Conservation (phyloP, 2,329 filamentous ascomycete genomes). For the Curvularia hawaiiensis region DNA sequence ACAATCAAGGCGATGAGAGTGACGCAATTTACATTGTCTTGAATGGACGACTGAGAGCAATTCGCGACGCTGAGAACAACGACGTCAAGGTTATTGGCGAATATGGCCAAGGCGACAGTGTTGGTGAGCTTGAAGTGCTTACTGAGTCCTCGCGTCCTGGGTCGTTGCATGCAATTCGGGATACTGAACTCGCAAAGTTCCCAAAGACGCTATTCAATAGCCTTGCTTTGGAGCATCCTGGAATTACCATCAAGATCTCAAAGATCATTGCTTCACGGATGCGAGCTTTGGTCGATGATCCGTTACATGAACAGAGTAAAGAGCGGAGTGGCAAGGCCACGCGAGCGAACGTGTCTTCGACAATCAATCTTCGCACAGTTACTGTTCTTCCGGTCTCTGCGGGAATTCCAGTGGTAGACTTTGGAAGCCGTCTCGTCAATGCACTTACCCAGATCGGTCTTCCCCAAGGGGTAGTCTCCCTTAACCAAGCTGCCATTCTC, state of each 20-base stretch:
- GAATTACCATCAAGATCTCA: conserved; percentile 98
- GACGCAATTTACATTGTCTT: conserved; percentile 98
- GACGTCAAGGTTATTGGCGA: conserved; percentile 87
- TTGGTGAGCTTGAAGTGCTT: conserved; percentile 94
- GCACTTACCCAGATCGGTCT: conserved; percentile 89
- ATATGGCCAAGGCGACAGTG: conserved; percentile 95
- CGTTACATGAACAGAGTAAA: conserved; percentile 68
- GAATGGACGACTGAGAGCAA: conserved; percentile 85
- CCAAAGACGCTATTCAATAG: conserved; percentile 97
- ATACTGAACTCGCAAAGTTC: conserved; percentile 95
- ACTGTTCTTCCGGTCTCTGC: conserved; percentile 88
- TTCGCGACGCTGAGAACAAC: conserved; percentile 80
- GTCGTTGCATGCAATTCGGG: conserved; percentile 92
- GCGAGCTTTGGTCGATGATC: conserved; percentile 84
- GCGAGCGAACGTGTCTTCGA: conserved; percentile 75
- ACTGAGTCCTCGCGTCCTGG: conserved; percentile 91
- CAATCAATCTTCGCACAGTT: conserved; percentile 89
- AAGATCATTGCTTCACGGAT: conserved; percentile 98
- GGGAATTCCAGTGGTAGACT: conserved; percentile 93
- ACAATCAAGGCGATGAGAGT: conserved; percentile 91
- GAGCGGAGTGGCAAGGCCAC: conserved; percentile 63
- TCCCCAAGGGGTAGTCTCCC: conserved; percentile 84
- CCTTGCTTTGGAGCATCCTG: conserved; percentile 93
- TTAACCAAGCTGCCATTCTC: conserved; percentile 92
- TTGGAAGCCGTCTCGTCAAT: conserved; percentile 85